Conservation (phyloP, 768 basidiomycete genomes). For the Heimioporus sp. region DNA sequence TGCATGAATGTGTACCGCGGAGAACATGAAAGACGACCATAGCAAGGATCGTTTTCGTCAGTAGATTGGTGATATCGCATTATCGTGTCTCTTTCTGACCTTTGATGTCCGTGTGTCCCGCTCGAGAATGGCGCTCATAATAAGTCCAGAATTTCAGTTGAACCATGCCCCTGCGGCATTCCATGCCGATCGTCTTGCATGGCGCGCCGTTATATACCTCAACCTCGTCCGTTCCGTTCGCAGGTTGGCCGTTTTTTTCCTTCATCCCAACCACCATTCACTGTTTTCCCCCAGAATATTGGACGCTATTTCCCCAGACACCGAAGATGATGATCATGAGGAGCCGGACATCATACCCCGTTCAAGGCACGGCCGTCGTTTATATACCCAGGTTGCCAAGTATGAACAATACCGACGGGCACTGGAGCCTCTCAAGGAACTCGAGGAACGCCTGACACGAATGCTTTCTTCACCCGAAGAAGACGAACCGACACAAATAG, state of each 20-base stretch:
- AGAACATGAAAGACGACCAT: too few relatives aligned
- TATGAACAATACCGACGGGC: slow-evolving; percentile 60
- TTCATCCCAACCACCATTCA: slow-evolving; percentile 1
- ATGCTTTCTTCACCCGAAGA: slow-evolving; percentile 70
- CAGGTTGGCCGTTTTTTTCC: slow-evolving; percentile 44
- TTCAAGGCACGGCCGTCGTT: slow-evolving; percentile 37
- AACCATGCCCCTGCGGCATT: slow-evolving; percentile 76
- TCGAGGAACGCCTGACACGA: slow-evolving; percentile 68
- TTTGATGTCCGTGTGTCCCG: neutral
- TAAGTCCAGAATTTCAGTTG: slow-evolving; percentile 72
- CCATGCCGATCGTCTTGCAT: slow-evolving; percentile 76
- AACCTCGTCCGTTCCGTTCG: slow-evolving; percentile 83
- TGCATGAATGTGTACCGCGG: too few relatives aligned
- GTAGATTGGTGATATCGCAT: neutral
- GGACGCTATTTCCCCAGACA: slow-evolving; percentile 68
- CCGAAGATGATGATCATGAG: slow-evolving; percentile 56
- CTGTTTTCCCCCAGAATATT: slow-evolving; percentile 49
- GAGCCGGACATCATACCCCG: slow-evolving; percentile 54
- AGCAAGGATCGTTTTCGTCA: slow-evolving; percentile 1
- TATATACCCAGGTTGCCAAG: slow-evolving; percentile 49
- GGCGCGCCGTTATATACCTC: slow-evolving; percentile 86
- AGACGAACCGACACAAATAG: slow-evolving; percentile 59
- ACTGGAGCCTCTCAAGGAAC: slow-evolving; percentile 64
- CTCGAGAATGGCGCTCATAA: slow-evolving; percentile 16
- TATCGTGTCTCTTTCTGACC: slow-evolving; percentile 1